Conservation (phyloP, 2,329 filamentous ascomycete genomes). For the Sphaerostilbella broomeana region DNA sequence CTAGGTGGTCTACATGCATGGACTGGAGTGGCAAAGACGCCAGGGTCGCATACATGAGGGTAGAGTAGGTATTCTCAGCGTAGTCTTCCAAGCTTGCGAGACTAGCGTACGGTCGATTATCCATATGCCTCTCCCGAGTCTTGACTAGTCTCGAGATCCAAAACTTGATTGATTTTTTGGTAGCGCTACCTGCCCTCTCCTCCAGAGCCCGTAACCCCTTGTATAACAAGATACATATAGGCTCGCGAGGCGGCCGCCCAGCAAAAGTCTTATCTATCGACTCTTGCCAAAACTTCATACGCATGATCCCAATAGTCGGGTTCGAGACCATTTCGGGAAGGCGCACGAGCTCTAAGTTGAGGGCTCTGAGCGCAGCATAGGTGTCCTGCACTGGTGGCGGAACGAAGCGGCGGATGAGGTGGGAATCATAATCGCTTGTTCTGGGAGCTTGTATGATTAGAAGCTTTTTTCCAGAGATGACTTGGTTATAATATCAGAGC, state of each 20-base stretch:
- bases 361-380: constrained; percentile 82
- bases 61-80: constrained; percentile 91
- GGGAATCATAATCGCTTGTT: constrained; percentile 83
- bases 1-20: constrained; percentile 83
- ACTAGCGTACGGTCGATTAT: constrained; percentile 72
- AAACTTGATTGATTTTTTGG: constrained; percentile 53
- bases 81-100: constrained; percentile 75
- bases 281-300: constrained; percentile 93
- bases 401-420: constrained; percentile 78
- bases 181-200: constrained; percentile 34
- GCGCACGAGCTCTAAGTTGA: constrained; percentile 87
- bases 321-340: constrained; percentile 87
- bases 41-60: constrained; percentile 80
- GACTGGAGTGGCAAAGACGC: constrained; percentile 73
- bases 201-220: constrained; percentile 61
- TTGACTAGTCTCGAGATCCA: constrained; percentile 73
- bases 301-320: constrained; percentile 77
- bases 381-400: constrained; percentile 67
- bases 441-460: constrained; percentile 37
- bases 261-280: constrained; percentile 71
- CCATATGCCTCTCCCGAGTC: constrained; percentile 74
- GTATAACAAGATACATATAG: constrained; percentile 77
- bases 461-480: too few relatives aligned
- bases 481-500: constrained; percentile 14
- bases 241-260: constrained; percentile 77